phyloP scores from a whole-genome alignment of 1,139 yeast genomes.

The Candida tunisiensis region DNA sequence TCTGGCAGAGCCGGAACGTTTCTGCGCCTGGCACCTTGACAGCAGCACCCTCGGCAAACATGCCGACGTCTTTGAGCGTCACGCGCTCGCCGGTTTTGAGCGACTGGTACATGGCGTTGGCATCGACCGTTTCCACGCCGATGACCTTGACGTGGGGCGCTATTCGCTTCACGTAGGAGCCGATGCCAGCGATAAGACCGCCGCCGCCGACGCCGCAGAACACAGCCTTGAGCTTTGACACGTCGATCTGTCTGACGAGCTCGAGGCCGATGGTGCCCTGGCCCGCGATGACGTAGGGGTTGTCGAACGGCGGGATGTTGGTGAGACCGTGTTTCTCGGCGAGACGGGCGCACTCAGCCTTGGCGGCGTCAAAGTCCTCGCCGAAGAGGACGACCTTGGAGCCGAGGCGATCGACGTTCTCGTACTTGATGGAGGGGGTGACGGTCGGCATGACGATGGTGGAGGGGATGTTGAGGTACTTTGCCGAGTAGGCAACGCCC shows the following conservation, averaged over 20 bases:
- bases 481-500: conserved; percentile 92
- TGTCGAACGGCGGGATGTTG: conserved; percentile 93
- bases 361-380: conserved; percentile 87
- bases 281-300: conserved; percentile 98
- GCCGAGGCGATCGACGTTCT: conserved; percentile 82
- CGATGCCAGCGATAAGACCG: conserved; percentile 85
- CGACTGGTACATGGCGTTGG: conserved; percentile 79
- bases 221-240: conserved; percentile 66
- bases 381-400: conserved; percentile 88
- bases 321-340: conserved; percentile 55
- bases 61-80: conserved; percentile 57
- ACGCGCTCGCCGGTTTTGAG: conserved; percentile 37
- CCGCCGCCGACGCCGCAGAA: conserved; percentile 97
- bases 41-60: conserved; percentile 99
- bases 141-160: conserved; percentile 96
- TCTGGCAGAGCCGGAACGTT: conserved; percentile 65
- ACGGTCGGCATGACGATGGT: conserved; percentile 98
- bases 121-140: conserved; percentile 93
- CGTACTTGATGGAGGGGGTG: conserved; percentile 86
- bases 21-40: conserved; percentile 83
- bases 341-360: conserved; percentile 67
- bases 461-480: conserved; percentile 70
- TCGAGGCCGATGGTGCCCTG: conserved; percentile 97
- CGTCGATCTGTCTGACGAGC: conserved; percentile 67
- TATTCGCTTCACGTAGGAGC: conserved; percentile 74